Percentiles rank a stretch among this genome's conserved stretches.
Evolutionary conservation across 495 filamentous ascomycete genomes (phyloP).

Genomic region (Penicillium taxi): DNA sequence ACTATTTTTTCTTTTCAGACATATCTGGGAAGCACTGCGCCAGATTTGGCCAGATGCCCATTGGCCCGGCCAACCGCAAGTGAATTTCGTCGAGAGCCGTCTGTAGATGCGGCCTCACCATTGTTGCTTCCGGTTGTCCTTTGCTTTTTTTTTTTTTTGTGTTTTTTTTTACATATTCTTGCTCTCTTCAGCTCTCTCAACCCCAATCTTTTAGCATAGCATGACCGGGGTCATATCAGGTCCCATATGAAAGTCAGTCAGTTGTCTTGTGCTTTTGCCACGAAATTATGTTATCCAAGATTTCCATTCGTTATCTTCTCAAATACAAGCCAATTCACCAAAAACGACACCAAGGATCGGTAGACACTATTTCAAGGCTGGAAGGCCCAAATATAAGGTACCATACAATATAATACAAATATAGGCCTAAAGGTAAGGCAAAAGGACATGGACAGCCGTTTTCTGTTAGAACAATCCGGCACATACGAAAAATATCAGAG

Average conservation of each 20-base stretch:
- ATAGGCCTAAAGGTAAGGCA: not conserved
- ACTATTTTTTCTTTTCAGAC: conserved; percentile 33
- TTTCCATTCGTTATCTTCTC: conserved; percentile 9
- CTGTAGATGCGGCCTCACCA: too few species aligned
- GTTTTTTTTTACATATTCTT: not conserved
- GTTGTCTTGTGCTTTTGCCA: conserved; percentile 1
- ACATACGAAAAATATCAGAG: too few species aligned
- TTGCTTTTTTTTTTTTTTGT: not conserved
- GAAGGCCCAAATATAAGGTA: too few species aligned
- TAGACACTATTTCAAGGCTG: too few species aligned
- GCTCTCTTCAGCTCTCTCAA: conserved; percentile 5
- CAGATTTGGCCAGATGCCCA: conserved; percentile 77
- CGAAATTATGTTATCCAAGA: conserved; percentile 6
- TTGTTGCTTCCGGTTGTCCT: too few species aligned
- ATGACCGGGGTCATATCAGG: conserved; percentile 8
- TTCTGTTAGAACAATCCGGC: too few species aligned
- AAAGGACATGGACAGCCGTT: not conserved
- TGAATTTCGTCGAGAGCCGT: conserved; percentile 54
- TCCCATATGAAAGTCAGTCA: conserved; percentile 7
- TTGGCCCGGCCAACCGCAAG: conserved; percentile 64
- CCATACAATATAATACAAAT: not conserved
- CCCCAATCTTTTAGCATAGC: conserved; percentile 21
- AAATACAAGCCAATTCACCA: conserved; percentile 2
- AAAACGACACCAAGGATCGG: too few species aligned
- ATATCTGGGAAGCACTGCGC: conserved; percentile 84